These are phyloP conservation scores for Amanita fuliginea DNA, from an alignment of 768 basidiomycete species.

Conservation along the genomic window DNA sequence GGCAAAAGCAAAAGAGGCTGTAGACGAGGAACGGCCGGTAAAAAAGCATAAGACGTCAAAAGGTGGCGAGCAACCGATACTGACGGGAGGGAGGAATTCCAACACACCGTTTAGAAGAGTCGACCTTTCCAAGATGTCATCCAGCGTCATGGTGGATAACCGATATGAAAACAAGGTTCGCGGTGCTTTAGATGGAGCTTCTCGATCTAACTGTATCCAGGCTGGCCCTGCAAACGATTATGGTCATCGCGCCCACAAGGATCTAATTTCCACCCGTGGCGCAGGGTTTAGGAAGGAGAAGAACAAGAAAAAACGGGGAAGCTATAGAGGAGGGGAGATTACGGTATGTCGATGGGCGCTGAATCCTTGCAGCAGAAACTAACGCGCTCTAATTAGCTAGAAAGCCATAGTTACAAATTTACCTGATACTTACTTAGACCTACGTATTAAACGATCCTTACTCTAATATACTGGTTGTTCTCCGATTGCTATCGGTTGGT, in stretches of 20 bases:
- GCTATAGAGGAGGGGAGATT: conserved; percentile 91
- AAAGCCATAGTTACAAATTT: conserved; percentile 86
- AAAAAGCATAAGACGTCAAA: conserved; percentile 56
- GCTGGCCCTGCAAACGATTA: conserved; percentile 69
- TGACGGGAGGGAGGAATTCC: conserved; percentile 19
- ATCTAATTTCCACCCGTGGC: conserved; percentile 88
- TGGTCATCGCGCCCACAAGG: conserved; percentile 72
- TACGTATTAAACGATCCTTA: too few species aligned
- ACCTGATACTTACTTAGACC: not conserved
- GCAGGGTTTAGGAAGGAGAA: conserved; percentile 98
- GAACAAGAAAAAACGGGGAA: conserved; percentile 98
- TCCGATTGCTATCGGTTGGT: too few species aligned
- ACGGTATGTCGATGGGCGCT: conserved; percentile 45
- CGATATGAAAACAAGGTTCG: conserved; percentile 69
- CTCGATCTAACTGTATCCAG: conserved; percentile 20
- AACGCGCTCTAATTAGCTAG: conserved; percentile 35
- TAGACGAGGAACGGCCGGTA: conserved; percentile 20
- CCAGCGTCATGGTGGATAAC: conserved; percentile 45
- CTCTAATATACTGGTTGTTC: too few species aligned
- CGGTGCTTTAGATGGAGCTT: not conserved
- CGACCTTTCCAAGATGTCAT: conserved; percentile 46
- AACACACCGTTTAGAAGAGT: conserved; percentile 77
- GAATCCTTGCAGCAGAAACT: not conserved
- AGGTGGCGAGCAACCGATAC: conserved; percentile 24
- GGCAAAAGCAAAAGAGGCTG: conserved; percentile 4